A percentile compares a stretch with the other conserved stretches of the same genome.
Conservation (phyloP, 345 rosid species). For the Mercurialis annua region DNA sequence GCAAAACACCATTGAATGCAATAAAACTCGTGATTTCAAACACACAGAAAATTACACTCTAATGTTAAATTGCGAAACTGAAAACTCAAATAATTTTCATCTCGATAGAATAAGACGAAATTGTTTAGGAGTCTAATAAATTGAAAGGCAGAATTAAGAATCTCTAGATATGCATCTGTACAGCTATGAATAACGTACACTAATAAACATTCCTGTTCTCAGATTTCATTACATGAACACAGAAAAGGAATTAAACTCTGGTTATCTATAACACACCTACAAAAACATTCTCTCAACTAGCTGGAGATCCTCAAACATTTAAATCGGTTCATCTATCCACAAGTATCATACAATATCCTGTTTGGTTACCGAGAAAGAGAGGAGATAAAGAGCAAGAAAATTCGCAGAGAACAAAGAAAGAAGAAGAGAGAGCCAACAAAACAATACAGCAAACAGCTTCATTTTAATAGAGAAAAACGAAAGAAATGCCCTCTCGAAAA, state of each 20-base stretch:
- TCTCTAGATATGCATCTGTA: constrained; percentile 22
- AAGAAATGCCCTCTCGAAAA: constrained; percentile 20
- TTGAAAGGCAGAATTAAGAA: constrained; percentile 5
- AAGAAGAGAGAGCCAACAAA: constrained; percentile 11
- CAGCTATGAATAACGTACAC: constrained; percentile 5
- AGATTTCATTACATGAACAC: not conserved
- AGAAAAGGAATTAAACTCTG: constrained; percentile 2
- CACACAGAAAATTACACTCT: not conserved
- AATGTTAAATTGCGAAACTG: constrained; percentile 3
- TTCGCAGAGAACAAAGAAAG: constrained; percentile 22
- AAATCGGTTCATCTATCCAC: constrained; percentile 14
- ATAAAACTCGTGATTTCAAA: too few relatives aligned
- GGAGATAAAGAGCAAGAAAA: constrained; percentile 32
- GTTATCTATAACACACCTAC: constrained; percentile 26
- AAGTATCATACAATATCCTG: constrained; percentile 14
- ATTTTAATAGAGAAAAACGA: constrained; percentile 17
- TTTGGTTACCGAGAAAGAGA: constrained; percentile 31
- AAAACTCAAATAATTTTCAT: constrained; percentile 6
- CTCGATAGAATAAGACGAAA: too few relatives aligned
- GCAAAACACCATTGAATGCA: constrained; percentile 14
- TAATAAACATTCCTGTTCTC: not conserved
- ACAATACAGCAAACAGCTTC: constrained; percentile 17
- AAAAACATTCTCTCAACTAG: constrained; percentile 9
- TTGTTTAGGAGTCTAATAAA: constrained; percentile 10
- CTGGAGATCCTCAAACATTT: constrained; percentile 33